Evolutionary conservation across 2,329 filamentous ascomycete species (phyloP).

Genomic region (Fusarium sp.): DNA sequence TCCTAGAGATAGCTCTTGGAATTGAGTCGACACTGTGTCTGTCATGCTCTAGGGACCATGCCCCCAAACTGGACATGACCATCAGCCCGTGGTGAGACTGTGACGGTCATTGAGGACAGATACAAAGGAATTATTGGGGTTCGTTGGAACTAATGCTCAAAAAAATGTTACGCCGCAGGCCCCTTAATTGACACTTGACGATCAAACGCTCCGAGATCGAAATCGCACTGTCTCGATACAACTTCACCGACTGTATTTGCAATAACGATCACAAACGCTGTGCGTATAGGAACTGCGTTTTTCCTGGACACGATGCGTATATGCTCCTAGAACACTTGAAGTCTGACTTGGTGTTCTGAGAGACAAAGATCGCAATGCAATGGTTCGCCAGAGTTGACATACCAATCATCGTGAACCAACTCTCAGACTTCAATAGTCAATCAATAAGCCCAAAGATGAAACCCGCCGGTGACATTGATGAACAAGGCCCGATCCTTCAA

Average conservation of each 20-base stretch:
- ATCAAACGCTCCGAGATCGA: slow-evolving; percentile 31
- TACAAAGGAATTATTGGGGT: neutral
- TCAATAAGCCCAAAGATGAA: slow-evolving; percentile 11
- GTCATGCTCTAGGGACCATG: slow-evolving; percentile 5
- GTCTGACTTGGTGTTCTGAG: neutral
- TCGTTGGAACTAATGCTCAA: neutral
- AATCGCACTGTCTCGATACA: slow-evolving; percentile 26
- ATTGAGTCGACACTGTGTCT: slow-evolving; percentile 34
- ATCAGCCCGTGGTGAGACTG: slow-evolving; percentile 7
- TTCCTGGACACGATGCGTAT: neutral
- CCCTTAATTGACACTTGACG: slow-evolving; percentile 34
- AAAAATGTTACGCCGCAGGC: slow-evolving; percentile 21
- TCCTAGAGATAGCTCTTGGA: slow-evolving; percentile 13
- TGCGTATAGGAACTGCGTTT: neutral
- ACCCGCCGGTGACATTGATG: slow-evolving; percentile 8
- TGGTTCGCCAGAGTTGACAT: neutral
- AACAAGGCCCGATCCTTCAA: slow-evolving; percentile 11
- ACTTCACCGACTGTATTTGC: neutral
- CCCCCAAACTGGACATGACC: neutral
- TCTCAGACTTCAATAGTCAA: neutral
- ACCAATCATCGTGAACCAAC: neutral
- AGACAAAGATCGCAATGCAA: neutral
- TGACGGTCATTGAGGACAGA: neutral
- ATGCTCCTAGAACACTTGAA: neutral
- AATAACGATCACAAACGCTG: neutral